Conservation (phyloP, 192 early-diverging fungal genomes). For the Gigaspora rosea region DNA sequence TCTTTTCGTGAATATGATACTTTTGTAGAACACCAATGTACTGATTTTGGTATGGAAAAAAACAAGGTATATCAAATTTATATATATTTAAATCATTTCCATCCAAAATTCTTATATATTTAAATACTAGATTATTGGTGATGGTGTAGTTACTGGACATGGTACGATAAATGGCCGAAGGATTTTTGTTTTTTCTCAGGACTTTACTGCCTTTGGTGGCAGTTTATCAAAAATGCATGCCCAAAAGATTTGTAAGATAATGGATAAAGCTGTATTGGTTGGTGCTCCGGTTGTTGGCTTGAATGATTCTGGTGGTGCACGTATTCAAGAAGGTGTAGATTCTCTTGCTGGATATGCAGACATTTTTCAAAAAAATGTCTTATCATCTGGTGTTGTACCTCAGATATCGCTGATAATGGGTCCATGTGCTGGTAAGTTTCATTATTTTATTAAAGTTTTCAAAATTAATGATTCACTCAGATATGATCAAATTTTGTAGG, state of each 20-base stretch:
- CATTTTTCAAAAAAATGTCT: conserved; percentile 91
- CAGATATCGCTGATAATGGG: conserved; percentile 98
- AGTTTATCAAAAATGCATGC: conserved; percentile 87
- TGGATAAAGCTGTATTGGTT: conserved; percentile 90
- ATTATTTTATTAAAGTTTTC: background rate
- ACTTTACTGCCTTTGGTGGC: conserved; percentile 93
- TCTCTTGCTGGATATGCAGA: conserved; percentile 95
- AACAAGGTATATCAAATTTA: conserved; percentile 49
- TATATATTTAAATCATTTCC: background rate
- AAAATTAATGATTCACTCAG: background rate
- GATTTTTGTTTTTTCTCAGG: conserved; percentile 90
- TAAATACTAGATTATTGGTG: conserved; percentile 73
- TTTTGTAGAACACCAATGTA: conserved; percentile 94
- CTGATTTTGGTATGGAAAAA: conserved; percentile 85
- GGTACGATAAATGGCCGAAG: conserved; percentile 91
- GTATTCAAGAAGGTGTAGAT: conserved; percentile 98
- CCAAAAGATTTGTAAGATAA: conserved; percentile 89
- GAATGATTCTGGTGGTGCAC: conserved; percentile 96
- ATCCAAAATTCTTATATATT: background rate
- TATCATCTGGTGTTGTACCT: conserved; percentile 91
- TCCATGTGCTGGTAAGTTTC: conserved; percentile 76
- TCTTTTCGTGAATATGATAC: conserved; percentile 91
- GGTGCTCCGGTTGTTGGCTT: conserved; percentile 95
- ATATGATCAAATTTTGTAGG: conserved; percentile 37
- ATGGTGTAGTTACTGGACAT: conserved; percentile 95